Evolutionary conservation across 1,139 yeast species (phyloP), one percentile per base, ranked within the genome.

Genomic region (Yamadazyma conglobata): DNA sequence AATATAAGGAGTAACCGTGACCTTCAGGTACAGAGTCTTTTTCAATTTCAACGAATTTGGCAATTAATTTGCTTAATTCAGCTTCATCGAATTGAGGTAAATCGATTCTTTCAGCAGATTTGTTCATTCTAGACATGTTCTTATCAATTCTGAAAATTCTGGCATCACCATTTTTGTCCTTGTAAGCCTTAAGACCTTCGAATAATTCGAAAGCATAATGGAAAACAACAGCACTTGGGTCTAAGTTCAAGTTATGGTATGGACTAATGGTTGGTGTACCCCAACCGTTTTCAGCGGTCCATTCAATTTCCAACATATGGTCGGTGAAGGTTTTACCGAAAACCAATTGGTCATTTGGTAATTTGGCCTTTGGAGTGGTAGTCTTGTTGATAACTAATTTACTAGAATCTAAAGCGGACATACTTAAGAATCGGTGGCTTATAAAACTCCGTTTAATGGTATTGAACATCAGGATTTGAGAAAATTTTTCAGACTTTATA

Each of bases 141-240:
- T 73, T 84, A 56, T 86, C 85, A 19, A 95, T 84, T 58, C 98
- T 79, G 70, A 91, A 91, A 54, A 89, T 67, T 47, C 96, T 76
- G 47, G 87, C 69, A 40, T 82, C 61, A 44, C 77, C 83, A 25
- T 83, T 67, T 12, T 61, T 48, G 43, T 82, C 89, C 47, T 77
- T 73, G 72, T 88, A 91, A 6, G 97, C 97, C 69, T 91, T 91
- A 71, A 91, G 72, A 43, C 98, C 98, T 68, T 91, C 98, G 49
- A 91, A 91, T 44, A 91, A 74, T 59, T 88, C 96, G 54, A 91
- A 91, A 2, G 95, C 91, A 51, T 91, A 91, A 64, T 91, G 98
- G 61, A 91, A 78, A 20, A 89, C 97, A 52, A 80, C 74, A 9
- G 93, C 63, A 10, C 96, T 79, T 21, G 98, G 98, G 50, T 88